Evolutionary conservation across 371 early-diverging fungal genomes (phyloP).

Genomic region (Choanephora cucurbitarum): DNA sequence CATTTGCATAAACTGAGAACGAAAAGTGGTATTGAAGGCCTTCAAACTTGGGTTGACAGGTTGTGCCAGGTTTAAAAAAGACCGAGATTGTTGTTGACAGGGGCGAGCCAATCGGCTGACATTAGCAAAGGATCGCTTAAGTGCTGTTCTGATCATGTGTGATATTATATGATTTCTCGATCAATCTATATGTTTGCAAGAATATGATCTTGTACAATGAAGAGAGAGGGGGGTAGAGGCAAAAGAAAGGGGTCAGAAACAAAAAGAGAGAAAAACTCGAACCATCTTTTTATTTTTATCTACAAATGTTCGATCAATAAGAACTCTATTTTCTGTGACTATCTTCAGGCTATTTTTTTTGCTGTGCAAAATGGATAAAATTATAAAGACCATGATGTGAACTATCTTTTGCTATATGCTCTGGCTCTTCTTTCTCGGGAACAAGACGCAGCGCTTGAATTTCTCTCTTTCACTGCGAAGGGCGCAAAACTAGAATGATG

Average conservation of each 20-base stretch:
- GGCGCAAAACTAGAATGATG: too few species aligned
- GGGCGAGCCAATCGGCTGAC: conserved; percentile 1
- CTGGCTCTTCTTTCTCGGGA: too few species aligned
- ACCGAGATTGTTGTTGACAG: neutral
- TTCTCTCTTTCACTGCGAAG: too few species aligned
- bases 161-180: neutral
- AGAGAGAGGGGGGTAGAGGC: conserved; percentile 7
- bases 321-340: too few species aligned
- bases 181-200: too few species aligned
- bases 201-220: neutral
- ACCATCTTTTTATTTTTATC: neutral
- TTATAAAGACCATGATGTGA: too few species aligned
- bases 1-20: neutral
- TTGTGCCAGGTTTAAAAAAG: neutral
- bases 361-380: too few species aligned
- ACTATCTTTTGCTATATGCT: too few species aligned
- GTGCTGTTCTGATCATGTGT: conserved; percentile 9
- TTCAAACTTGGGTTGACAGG: conserved; percentile 1
- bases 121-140: conserved; percentile 2
- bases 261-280: conserved; percentile 1
- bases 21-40: neutral
- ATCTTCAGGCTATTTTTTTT: too few species aligned
- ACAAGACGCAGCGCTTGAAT: too few species aligned
- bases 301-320: too few species aligned
- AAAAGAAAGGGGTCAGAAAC: conserved; percentile 4